Evolutionary conservation across 139 green algal species (phyloP).

Genomic region (Picochlorum sp.): DNA sequence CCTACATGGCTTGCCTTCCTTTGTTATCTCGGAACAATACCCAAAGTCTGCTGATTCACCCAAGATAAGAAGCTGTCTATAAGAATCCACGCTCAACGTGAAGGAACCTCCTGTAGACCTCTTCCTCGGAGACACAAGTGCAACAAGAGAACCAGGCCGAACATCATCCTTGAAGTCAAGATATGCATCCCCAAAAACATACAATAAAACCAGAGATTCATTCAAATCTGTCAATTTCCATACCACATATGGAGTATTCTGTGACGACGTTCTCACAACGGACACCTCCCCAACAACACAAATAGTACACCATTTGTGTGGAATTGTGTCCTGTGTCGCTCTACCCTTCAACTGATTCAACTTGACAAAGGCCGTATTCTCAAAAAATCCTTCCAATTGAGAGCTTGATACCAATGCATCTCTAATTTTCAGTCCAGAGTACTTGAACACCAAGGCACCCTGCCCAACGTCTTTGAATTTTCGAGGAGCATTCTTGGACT

Average conservation of each 20-base stretch:
- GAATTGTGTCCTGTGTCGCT: conserved; percentile 4
- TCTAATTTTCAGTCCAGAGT: conserved; percentile 29
- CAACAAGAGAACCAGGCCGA: conserved; percentile 27
- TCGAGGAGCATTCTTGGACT: not conserved
- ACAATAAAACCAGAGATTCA: conserved; percentile 19
- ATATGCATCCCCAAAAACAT: conserved; percentile 40
- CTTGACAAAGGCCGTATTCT: conserved; percentile 10
- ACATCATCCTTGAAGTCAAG: conserved; percentile 16
- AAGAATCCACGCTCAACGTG: conserved; percentile 21
- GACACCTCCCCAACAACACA: conserved; percentile 31
- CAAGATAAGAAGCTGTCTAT: conserved; percentile 31
- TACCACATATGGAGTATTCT: conserved; percentile 27
- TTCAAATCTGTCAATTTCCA: conserved; percentile 43
- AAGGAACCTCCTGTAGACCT: conserved; percentile 6
- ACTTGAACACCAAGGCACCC: conserved; percentile 1
- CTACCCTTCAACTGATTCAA: conserved; percentile 19
- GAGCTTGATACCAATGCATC: conserved; percentile 31
- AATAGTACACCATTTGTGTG: conserved; percentile 31
- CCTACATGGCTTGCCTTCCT: conserved; percentile 34
- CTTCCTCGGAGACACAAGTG: conserved; percentile 18
- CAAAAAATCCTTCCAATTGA: conserved; percentile 26
- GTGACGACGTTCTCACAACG: conserved; percentile 13
- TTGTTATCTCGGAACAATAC: conserved; percentile 33
- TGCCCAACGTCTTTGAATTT: conserved; percentile 21
- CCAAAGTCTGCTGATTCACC: conserved; percentile 39